phyloP scores from a whole-genome alignment of 768 basidiomycete species.

The Sporobolomyces phaffii region DNA sequence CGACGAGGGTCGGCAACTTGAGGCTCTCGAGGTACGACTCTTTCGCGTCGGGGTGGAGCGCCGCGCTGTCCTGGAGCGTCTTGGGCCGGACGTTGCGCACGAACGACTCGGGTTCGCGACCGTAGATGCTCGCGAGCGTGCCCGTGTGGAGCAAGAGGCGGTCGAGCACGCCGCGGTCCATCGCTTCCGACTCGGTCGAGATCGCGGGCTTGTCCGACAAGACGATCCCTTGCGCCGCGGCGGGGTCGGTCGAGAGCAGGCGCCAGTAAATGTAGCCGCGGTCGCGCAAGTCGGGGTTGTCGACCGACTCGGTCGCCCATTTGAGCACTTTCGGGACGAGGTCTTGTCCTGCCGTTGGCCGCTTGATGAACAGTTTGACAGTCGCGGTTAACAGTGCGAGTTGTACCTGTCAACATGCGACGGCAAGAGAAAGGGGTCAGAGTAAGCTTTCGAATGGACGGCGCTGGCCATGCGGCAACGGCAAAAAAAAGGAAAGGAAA shows the following conservation, averaged over 20 bases:
- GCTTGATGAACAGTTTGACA: slow-evolving; percentile 92
- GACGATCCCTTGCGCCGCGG: slow-evolving; percentile 81
- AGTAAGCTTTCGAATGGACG: no score
- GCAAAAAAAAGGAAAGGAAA: background rate
- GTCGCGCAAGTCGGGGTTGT: slow-evolving; percentile 95
- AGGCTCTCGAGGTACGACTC: slow-evolving; percentile 35
- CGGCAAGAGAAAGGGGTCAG: background rate
- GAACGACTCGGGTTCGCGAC: slow-evolving; percentile 35
- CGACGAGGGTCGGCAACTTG: slow-evolving; percentile 12
- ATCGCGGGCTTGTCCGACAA: slow-evolving; percentile 83
- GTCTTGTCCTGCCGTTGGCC: slow-evolving; percentile 78
- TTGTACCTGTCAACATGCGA: slow-evolving; percentile 64
- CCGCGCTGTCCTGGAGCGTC: slow-evolving; percentile 29
- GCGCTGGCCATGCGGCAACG: no score
- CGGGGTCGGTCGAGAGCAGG: slow-evolving; percentile 83
- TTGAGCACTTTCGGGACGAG: slow-evolving; percentile 92
- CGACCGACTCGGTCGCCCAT: slow-evolving; percentile 93
- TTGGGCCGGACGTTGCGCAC: slow-evolving; percentile 29
- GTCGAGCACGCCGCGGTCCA: slow-evolving; percentile 94
- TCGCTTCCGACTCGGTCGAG: slow-evolving; percentile 93
- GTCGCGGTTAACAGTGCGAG: slow-evolving; percentile 85
- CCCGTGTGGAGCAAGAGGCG: slow-evolving; percentile 90
- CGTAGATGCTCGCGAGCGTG: slow-evolving; percentile 79
- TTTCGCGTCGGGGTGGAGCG: slow-evolving; percentile 32
- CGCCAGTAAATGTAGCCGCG: slow-evolving; percentile 99